Conservation (phyloP, 768 basidiomycete species). For the Dacryopinax spathularia region DNA sequence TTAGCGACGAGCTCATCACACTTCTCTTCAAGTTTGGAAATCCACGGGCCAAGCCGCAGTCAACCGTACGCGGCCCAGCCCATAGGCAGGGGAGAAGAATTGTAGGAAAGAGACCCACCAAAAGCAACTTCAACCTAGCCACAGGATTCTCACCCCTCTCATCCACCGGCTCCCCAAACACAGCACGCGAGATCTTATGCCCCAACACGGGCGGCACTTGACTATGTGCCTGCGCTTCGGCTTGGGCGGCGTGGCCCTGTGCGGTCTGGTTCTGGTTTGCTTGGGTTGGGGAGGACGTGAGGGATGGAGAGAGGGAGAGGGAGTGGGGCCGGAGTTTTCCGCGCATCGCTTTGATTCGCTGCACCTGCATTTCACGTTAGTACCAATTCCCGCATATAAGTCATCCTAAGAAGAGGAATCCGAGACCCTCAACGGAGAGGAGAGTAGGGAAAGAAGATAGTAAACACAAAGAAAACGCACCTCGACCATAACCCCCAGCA, state of each 20-base stretch:
- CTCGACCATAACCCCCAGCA: conserved; percentile 93
- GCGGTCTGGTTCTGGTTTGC: no score
- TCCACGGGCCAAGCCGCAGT: no score
- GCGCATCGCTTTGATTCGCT: conserved; percentile 34
- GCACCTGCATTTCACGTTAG: conserved; percentile 18
- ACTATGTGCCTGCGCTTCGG: no score
- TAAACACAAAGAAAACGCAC: conserved; percentile 26
- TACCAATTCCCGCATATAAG: not conserved
- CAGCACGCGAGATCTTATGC: not conserved
- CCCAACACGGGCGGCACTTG: conserved; percentile 6
- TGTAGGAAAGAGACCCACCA: conserved; percentile 35
- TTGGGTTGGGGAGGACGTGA: conserved; percentile 23
- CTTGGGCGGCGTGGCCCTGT: no score
- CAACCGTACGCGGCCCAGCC: no score
- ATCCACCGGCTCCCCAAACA: conserved; percentile 12
- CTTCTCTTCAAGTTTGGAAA: not conserved
- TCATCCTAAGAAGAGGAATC: not conserved
- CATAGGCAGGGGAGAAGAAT: no score
- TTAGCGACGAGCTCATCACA: not conserved
- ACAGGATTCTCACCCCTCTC: conserved; percentile 54
- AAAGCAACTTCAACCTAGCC: conserved; percentile 71
- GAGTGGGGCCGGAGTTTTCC: conserved; percentile 22
- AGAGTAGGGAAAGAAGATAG: not conserved
- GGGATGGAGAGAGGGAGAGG: conserved; percentile 12
- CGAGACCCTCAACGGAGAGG: not conserved